Evolutionary conservation across 768 basidiomycete genomes (phyloP).

Genomic region (Lentinula detonsa): DNA sequence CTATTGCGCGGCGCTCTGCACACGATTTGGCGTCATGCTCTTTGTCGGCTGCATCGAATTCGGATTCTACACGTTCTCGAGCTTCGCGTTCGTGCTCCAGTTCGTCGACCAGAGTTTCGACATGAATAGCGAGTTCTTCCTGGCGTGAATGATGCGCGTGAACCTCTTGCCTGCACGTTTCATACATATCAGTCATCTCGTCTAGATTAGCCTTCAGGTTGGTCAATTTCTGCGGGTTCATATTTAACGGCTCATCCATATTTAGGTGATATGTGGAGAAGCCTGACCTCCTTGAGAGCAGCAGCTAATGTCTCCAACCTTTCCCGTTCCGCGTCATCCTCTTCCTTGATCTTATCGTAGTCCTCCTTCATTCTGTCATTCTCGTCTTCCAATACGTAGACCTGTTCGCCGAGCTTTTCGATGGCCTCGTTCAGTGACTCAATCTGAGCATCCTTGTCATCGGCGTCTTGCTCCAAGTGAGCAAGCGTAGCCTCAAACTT

Average conservation of each 20-base stretch:
- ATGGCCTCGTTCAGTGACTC: slow-evolving; percentile 70
- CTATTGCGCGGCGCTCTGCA: slow-evolving; percentile 55
- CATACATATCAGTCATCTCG: slow-evolving; percentile 60
- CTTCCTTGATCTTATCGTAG: slow-evolving; percentile 58
- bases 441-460: slow-evolving; percentile 76
- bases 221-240: slow-evolving; percentile 55
- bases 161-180: slow-evolving; percentile 55
- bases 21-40: slow-evolving; percentile 59
- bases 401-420: slow-evolving; percentile 71
- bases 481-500: slow-evolving; percentile 73
- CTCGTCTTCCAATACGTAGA: slow-evolving; percentile 85
- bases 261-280: too few relatives aligned
- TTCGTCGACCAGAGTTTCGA: slow-evolving; percentile 66
- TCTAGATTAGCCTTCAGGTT: slow-evolving; percentile 59
- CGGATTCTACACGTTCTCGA: slow-evolving; percentile 48
- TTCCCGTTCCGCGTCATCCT: slow-evolving; percentile 68
- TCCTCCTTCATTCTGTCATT: slow-evolving; percentile 74
- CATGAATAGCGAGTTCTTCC: slow-evolving; percentile 71
- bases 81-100: slow-evolving; percentile 51
- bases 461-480: slow-evolving; percentile 73
- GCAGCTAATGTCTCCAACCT: slow-evolving; percentile 57
- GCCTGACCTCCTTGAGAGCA: slow-evolving; percentile 72
- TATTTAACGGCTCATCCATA: background rate
- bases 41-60: slow-evolving; percentile 51
- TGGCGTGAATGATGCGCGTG: slow-evolving; percentile 64